Base-by-base conservation (phyloP, 129 eudicot species). In the Artemisia annua region DNA sequence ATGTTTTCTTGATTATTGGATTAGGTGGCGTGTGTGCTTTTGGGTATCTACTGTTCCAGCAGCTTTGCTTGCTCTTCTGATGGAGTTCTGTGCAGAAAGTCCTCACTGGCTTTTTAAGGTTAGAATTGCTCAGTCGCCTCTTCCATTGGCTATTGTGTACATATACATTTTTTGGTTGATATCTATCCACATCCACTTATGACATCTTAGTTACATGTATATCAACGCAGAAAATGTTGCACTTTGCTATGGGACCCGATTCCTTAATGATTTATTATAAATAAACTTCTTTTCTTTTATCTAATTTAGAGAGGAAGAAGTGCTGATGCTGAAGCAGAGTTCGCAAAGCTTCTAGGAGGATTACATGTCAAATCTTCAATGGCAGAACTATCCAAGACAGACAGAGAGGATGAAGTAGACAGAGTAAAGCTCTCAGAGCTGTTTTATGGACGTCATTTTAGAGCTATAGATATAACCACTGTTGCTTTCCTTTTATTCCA, bases 61-160 rank as follows among this genome's bases (percentile, higher is more conserved):
- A 46, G 85, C 86, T 19, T 79, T 85, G 70, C 91, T 92, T 77
- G n/a, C 83, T 66, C 56, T 92, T 49, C 49, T 83, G 52, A 92
- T 89, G 86, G 96, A 85, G 82, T 87, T 89, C 60, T 92, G 91
- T 76, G 92, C 94, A 14, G 97, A 92, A 84, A 84, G 91, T 85
- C 97, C 97, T 77, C 96, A 89, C 70, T 92, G 97, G 97, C 96
- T 89, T 79, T 81, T 84, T 48, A 92, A 92, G 94, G 97, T 89
- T 69, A 70, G 53, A 48, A 63, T 63, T 44, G 30, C 67, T 70
- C 77, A 43, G 16, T 1, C 10, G 13, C 28, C 13, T 19, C 46
- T 39, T 79, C 64, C 51, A 28, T 63, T 28, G 12, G 28, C 72
- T 9, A 51, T 5, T 75, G 15, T 66, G 28, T 49, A 77, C 1